Base-by-base conservation (phyloP, 768 basidiomycete genomes). In the Peribolospora kevripleyi region DNA sequence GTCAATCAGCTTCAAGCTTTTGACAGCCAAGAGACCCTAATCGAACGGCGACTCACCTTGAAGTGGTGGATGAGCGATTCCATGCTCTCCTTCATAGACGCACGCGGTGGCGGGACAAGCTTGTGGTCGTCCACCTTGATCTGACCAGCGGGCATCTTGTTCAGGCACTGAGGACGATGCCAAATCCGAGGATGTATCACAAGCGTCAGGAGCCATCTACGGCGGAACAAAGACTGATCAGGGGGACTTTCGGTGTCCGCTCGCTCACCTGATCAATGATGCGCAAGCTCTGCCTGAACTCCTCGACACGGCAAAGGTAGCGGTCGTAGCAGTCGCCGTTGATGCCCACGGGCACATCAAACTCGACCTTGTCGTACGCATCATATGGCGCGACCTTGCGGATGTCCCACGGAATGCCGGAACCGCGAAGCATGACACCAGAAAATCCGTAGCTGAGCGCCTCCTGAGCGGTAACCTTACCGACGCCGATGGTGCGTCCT, bases 61-160 rank as follows among this genome's bases (percentile, higher is more conserved):
- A 98, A 95, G 72, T 97, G 91, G 67, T 98, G 91, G 61, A 98
- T 95, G 55, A 95, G 75, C 5, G 82, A 78, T 70, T 95, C 90
- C 88, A 95, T 95, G 69, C 80, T 85, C 72, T 98, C 93, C 71
- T 98, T 98, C 93, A 98, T 98, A 55, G 81, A 80, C 0, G 91
- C 90, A 55, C 91, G 80, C 10, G 91, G 88, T 39, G 91, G 91
- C 36, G 93, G 87, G 0, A 84, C 84, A 56, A 97, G 78, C 70
- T 98, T 98, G 71, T 93, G 83, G 70, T 97, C 91, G 65, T 98
- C 91, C 38, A 95, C 78, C 70, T 88, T 95, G 71, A 90, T 68
- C 39, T 76, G 85, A 42, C 93, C 93, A 9, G 79, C 73, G 0
- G 91, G 83, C 72, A 98, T 98, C 71, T 93, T 97, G 74, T 97